phyloP scores from a whole-genome alignment of 495 filamentous ascomycete species.

The Aspergillus homomorphus region DNA sequence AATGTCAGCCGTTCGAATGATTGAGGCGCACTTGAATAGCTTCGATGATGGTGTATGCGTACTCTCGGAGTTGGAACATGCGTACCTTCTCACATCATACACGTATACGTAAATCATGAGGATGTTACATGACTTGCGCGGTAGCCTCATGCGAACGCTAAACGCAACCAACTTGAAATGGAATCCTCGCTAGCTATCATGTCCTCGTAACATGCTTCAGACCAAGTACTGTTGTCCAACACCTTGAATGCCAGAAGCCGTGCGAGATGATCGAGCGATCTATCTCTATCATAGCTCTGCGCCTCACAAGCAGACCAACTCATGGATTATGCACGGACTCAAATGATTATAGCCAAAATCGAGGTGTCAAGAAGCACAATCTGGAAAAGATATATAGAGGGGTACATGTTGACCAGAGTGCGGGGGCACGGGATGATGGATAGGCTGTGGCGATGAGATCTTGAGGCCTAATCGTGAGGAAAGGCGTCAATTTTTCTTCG shows the following conservation, averaged over 20 bases:
- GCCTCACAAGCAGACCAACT: not conserved
- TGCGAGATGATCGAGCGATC: not conserved
- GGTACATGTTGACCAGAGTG: not conserved
- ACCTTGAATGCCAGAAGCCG: not conserved
- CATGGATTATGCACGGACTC: not conserved
- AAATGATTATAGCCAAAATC: not conserved
- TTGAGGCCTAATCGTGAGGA: not conserved
- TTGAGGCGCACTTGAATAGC: not conserved
- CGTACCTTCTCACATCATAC: not conserved
- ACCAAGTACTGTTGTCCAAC: not conserved
- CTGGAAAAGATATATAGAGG: not conserved
- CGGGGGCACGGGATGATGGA: not conserved
- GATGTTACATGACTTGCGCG: not conserved
- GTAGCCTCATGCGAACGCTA: not conserved
- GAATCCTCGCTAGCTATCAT: constrained; percentile 16
- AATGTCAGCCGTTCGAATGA: not conserved
- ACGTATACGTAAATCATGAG: not conserved
- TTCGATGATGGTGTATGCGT: not conserved
- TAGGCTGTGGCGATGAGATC: not conserved
- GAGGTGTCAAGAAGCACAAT: not conserved
- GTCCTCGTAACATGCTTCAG: constrained; percentile 8
- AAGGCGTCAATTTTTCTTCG: constrained; percentile 25
- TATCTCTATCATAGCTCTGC: not conserved
- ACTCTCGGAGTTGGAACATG: no score
- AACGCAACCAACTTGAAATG: not conserved